Evolutionary conservation across 148 eudicot genomes (phyloP), one percentile per base, ranked within the genome.

Genomic region (Chenopodium suecicum): DNA sequence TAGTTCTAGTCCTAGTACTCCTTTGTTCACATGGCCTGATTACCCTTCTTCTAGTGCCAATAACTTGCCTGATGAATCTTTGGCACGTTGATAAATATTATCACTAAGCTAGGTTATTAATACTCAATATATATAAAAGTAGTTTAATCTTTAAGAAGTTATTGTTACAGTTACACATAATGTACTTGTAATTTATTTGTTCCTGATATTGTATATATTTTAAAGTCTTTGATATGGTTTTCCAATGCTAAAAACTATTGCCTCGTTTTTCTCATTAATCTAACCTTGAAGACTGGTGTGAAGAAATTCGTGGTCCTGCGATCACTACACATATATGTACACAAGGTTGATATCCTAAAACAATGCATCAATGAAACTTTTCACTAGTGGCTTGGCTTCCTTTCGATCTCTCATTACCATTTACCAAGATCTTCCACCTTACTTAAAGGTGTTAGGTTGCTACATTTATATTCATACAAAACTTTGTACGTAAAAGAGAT

Each of bases 21-120:
- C 70, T n/a, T 52, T 79, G 1, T 23, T 67, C 19, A 31, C 79
- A 31, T 66, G 63, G 64, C 84, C 82, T 9, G 14, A 25, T 67
- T 62, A 78, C 71, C 79, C 69, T 32, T 29, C 80, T 34, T 13
- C 22, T 4, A 75, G 77, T 8, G 46, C n/a, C 22, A 77, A 23
- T 23, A n/a, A 63, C 44, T 84, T 63, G 22, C 68, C 74, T 1
- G 75, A 79, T 77, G 79, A 81, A 13, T 27, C 77, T 50, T 80
- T 67, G 63, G 78, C 83, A 22, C 83, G 86, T 0, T 84, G 29
- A 76, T 23, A n/a, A 20, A 20, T 22, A 9, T n/a, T 80, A 8
- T 12, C 25, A 41, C 14, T 44, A 22, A 7, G 7, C 14, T 44
- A 22, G n/a, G 7, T 0, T 62, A 3, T 17, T n/a, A 0, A 4